Evolutionary conservation across 768 basidiomycete genomes (phyloP).

Genomic region (Rhizopogon vulgaris): DNA sequence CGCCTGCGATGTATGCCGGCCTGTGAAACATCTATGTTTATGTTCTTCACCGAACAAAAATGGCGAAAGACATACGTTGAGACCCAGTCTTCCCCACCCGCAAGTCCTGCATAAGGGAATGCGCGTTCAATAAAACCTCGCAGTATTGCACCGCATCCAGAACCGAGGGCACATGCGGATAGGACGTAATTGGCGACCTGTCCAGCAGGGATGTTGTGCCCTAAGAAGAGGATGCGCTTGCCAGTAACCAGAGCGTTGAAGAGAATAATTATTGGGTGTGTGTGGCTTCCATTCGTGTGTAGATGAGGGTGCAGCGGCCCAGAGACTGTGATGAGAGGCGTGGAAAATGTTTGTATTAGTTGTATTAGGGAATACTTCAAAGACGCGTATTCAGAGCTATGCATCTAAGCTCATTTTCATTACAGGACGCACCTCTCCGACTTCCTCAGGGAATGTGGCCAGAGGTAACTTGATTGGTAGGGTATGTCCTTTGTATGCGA

Average conservation of each 20-base stretch:
- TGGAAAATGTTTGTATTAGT: constrained; percentile 78
- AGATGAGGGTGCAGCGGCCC: constrained; percentile 88
- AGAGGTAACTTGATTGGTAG: constrained; percentile 90
- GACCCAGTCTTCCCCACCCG: constrained; percentile 85
- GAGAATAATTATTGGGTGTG: constrained; percentile 90
- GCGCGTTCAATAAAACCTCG: constrained; percentile 86
- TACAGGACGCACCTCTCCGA: constrained; percentile 76
- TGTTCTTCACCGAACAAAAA: background rate
- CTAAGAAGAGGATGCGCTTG: constrained; percentile 94
- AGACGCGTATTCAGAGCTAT: constrained; percentile 8
- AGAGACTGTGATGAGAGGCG: constrained; percentile 48
- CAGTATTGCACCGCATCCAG: constrained; percentile 80
- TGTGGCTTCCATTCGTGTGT: constrained; percentile 84
- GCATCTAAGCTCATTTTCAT: background rate
- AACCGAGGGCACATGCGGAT: constrained; percentile 89
- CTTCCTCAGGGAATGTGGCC: constrained; percentile 87
- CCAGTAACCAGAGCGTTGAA: constrained; percentile 95
- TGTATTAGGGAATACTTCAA: constrained; percentile 86
- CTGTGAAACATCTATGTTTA: constrained; percentile 30
- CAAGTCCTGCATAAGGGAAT: constrained; percentile 93
- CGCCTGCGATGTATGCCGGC: constrained; percentile 92
- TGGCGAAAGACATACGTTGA: constrained; percentile 55
- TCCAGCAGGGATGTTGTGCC: constrained; percentile 83
- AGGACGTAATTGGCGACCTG: constrained; percentile 89
- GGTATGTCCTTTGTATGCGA: constrained; percentile 76